Base-by-base conservation (phyloP, 2,329 filamentous ascomycete genomes). In the Cryphonectria radicalis region DNA sequence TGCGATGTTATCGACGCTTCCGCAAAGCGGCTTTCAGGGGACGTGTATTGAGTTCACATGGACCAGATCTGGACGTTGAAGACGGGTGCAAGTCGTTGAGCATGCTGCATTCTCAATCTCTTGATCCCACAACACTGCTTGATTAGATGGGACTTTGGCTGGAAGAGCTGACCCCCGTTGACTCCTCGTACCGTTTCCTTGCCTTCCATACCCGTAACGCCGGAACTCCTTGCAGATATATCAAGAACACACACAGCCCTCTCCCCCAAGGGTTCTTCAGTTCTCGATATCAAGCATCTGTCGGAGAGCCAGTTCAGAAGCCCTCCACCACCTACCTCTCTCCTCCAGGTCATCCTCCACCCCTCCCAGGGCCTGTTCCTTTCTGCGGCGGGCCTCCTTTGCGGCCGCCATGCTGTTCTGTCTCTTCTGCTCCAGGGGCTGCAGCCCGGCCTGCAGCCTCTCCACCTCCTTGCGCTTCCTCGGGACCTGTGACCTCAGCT, bases 341-440 rank as follows among this genome's bases (percentile, higher is more conserved):
- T 93, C 91, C 79, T 95, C 93, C 43, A 94, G 79, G 76, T 95
- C 92, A 76, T 94, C 92, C 22, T 89, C 88, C 59, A 90, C 88
- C 7, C 90, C 91, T 6, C 89, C 88, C 10, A 90, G 82, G 11
- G 89, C 86, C 14, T 86, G 86, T 76, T 93, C 91, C 78, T 90
- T 91, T 76, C 91, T 86, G 77, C 89, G 84, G 79, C 86, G 87
- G 17, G 92, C 92, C 76, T 95, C 92, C 75, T 85, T 88, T n/a
- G 92, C 92, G 22, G 91, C 90, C 35, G 88, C 84, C 43, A 87
- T 87, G 73, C 88, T 91, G 66, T 87, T 90, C 73, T 89, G 86
- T 75, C 89, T 88, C 80, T 91, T 91, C 63, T 84, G 86, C 79
- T 94, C 91, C 72, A 95, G 79, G 3, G 90, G 89, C 70, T 87